Evolutionary conservation across 129 eudicot species (phyloP), one percentile per base, ranked within the genome.

Genomic region (Erigeron canadensis): DNA sequence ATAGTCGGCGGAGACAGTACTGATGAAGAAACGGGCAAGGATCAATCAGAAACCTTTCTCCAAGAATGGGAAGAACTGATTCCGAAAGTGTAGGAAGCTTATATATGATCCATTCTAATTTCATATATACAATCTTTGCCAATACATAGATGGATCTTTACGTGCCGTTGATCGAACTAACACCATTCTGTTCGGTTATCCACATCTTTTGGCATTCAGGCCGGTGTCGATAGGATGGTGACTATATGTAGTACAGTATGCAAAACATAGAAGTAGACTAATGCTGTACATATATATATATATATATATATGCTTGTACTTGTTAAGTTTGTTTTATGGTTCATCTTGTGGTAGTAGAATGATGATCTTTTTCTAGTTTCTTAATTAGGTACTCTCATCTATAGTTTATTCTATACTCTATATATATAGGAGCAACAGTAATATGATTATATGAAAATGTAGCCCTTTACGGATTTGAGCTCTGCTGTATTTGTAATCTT

Each of bases 31-130:
- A 59, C 57, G 0, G 66, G 68, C 0, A 73, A 67, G 53, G 57
- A 75, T 37, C 89, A 85, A 12, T 74, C 85, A 5, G 82, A 87
- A 42, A 67, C 82, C 66, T 80, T 66, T 67, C 77, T 81, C 28
- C 83, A 81, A 41, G 95, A 92, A 41, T 74, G 89, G 85, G 91
- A 87, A 83, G 82, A 80, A 40, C 59, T 92, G 77, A 85, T 89
- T 51, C 72, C 86, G 11, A 63, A 43, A 45, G 72, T 42, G 28
- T 42, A 41, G 44, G 60, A 21, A 19, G 79, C 5, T 23, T 28
- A 22, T 54, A 7, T 1, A 16, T 1, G 70, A 57, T 43, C 37
- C 59, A 19, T 75, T 56, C 51, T 28, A n/a, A n/a, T n/a, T n/a
- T n/a, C n/a, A n/a, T 64, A 47, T 38, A 47, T 39, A 53, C n/a